Percentiles rank a stretch among this genome's conserved stretches.
phyloP scores from a whole-genome alignment of 371 early-diverging fungal species.

The Mucor velutinosus region DNA sequence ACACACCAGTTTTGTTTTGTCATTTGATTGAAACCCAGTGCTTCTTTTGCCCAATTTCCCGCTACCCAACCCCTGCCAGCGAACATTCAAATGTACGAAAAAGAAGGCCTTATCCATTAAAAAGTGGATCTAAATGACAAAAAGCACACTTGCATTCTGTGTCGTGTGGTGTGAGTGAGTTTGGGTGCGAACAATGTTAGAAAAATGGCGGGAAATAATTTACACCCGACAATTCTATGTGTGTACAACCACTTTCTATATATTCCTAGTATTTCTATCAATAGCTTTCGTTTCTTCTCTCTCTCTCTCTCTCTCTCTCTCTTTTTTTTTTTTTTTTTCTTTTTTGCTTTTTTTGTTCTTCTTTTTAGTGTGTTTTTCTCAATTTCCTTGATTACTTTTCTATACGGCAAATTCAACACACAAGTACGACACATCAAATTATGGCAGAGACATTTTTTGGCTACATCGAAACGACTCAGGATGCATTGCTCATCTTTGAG shows the following conservation, averaged over 20 bases:
- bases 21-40: neutral
- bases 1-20: neutral
- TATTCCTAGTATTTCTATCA: neutral
- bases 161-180: neutral
- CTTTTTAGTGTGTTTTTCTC: slow-evolving; percentile 6
- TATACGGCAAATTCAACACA: neutral
- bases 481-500: slow-evolving; percentile 76
- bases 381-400: neutral
- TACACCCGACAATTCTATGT: slow-evolving; percentile 1
- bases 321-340: slow-evolving; percentile 9
- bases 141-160: neutral
- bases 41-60: slow-evolving; percentile 2
- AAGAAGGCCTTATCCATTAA: neutral
- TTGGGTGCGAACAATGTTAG: neutral
- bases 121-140: neutral
- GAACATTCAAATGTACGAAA: neutral
- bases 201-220: slow-evolving; percentile 11
- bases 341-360: slow-evolving; percentile 1
- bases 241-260: slow-evolving; percentile 10
- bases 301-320: slow-evolving; percentile 4
- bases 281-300: neutral
- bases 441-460: slow-evolving; percentile 70
- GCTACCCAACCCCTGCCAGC: slow-evolving; percentile 13
- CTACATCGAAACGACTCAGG: slow-evolving; percentile 71
- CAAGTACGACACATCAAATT: neutral